Evolutionary conservation across 441 rosid species (phyloP), one percentile per base, ranked within the genome.

Genomic region (Biscutella laevigata): DNA sequence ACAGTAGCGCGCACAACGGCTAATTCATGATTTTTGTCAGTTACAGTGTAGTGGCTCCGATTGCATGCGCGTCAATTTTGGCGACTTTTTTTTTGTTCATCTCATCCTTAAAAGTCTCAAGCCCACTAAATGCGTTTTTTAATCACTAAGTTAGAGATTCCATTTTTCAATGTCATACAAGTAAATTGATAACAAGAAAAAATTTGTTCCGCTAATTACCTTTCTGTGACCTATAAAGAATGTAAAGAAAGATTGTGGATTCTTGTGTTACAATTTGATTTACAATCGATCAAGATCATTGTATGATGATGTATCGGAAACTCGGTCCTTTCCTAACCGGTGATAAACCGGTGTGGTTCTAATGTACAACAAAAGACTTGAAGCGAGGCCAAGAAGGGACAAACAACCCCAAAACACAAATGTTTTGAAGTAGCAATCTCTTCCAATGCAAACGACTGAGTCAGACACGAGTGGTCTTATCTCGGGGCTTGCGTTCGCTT

Each of bases 331-430:
- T 66, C 88, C 95, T 6, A 85, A 79, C 28, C 66, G 84, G 36
- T 88, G 74, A 49, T 91, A 91, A 22, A 87, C 94, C 22, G 77
- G 81, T 61, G 76, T 82, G 29, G 98, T 91, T 72, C 94, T 80
- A 13, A 82, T 45, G 72, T 76, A 91, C 47, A 91, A 60, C 14
- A 88, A 57, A 55, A 80, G 46, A 27, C 94, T 83, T 4, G 71
- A 80, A 29, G 57, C 63, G 17, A 88, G 70, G 14, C 96, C 98
- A 3, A 80, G 20, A 25, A 85, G 30, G 1, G 96, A 82, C 13
- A 88, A 58, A 72, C 75, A 80, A 2, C 96, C 98, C 95, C 98
- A 91, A 79, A 75, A 58, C 33, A 82, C 44, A 74, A 88, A 91
- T 2, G 98, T 85, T 14, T 62, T 57, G 72, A 75, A 74, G 62